Conservation (phyloP, 805 yeast genomes). For the Pichia phayaonensis region DNA sequence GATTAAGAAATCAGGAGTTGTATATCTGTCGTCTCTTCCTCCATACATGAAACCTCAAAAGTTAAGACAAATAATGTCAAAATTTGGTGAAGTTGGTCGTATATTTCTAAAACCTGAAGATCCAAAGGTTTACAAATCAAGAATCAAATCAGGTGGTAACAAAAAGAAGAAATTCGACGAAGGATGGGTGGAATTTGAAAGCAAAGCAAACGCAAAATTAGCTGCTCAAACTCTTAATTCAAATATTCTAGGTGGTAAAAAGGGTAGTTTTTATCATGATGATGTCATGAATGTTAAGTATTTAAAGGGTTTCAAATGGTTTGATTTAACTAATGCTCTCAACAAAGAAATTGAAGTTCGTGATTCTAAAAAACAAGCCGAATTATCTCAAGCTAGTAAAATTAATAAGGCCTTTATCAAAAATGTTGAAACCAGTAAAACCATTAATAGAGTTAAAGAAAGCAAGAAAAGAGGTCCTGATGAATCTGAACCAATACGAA, state of each 20-base stretch:
- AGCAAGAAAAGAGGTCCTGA: conserved; percentile 34
- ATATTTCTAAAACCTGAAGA: conserved; percentile 84
- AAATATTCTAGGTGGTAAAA: conserved; percentile 84
- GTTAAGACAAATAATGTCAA: conserved; percentile 66
- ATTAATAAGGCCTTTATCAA: conserved; percentile 76
- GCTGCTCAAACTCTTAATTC: conserved; percentile 86
- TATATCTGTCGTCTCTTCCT: conserved; percentile 86
- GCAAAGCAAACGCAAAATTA: conserved; percentile 79
- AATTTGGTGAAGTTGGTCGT: conserved; percentile 86
- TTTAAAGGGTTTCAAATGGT: conserved; percentile 89
- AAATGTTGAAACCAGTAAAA: conserved; percentile 81
- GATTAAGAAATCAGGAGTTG: conserved; percentile 74
- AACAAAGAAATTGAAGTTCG: conserved; percentile 84
- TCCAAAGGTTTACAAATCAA: conserved; percentile 47
- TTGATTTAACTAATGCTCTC: conserved; percentile 86
- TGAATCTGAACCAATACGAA: conserved; percentile 31
- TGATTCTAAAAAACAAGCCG: conserved; percentile 81
- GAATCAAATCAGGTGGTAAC: conserved; percentile 87
- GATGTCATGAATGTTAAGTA: conserved; percentile 90
- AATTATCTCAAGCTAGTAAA: conserved; percentile 80
- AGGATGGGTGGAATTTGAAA: conserved; percentile 93
- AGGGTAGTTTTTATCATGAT: conserved; percentile 85
- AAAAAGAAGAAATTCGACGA: conserved; percentile 81
- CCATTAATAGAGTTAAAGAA: conserved; percentile 58
- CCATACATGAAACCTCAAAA: conserved; percentile 97